Evolutionary conservation across 805 yeast genomes (phyloP).

Genomic region (Tetrapisispora taiwanensis): DNA sequence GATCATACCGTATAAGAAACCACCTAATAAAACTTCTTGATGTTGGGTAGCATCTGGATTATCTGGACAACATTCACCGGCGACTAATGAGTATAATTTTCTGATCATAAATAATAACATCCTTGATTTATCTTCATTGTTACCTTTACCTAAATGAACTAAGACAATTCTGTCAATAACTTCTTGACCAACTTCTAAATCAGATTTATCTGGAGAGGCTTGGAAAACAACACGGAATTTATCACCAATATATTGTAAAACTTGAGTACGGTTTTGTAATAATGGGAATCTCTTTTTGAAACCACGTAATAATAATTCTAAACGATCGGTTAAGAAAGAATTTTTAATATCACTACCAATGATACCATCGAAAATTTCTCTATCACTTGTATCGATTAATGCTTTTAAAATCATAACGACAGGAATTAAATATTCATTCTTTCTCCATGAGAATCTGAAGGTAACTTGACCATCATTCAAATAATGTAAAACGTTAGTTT

Average conservation of each 20-base stretch:
- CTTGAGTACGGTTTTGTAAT: constrained; percentile 70
- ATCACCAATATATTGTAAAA: constrained; percentile 90
- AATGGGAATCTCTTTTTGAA: constrained; percentile 62
- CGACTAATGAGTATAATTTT: constrained; percentile 87
- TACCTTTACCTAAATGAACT: constrained; percentile 58
- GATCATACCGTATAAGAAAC: constrained; percentile 93
- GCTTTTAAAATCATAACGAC: constrained; percentile 90
- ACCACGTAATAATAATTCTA: constrained; percentile 82
- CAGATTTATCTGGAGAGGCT: constrained; percentile 79
- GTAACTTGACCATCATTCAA: constrained; percentile 93
- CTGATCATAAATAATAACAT: constrained; percentile 89
- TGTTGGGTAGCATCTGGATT: constrained; percentile 99
- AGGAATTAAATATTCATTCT: constrained; percentile 89
- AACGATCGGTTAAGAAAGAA: constrained; percentile 95
- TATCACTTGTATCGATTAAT: constrained; percentile 77
- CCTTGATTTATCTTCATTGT: constrained; percentile 71
- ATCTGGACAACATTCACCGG: constrained; percentile 94
- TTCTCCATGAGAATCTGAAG: constrained; percentile 93
- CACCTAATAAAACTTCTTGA: constrained; percentile 92
- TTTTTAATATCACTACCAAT: constrained; percentile 80
- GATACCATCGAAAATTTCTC: constrained; percentile 92
- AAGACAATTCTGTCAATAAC: constrained; percentile 75
- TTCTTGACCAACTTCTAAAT: constrained; percentile 82
- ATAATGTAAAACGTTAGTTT: constrained; percentile 94
- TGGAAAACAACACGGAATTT: constrained; percentile 90